Evolutionary conservation across 129 eudicot species (phyloP), one percentile per base, ranked within the genome.

Genomic region (Flaveria ramosissima): DNA sequence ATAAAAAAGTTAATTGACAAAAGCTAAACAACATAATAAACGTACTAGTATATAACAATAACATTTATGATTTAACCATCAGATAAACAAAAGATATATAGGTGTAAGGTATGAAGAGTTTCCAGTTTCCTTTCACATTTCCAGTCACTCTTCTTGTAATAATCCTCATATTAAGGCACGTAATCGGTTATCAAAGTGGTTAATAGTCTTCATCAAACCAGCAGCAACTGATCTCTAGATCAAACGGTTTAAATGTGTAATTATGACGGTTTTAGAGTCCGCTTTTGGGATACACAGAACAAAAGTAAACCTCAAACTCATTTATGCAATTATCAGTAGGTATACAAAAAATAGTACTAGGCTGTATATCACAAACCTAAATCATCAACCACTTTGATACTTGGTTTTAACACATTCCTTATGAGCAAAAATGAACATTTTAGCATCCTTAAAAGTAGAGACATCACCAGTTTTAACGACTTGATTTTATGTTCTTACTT

Each of bases 311-410:
- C 50, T 60, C 17, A 9, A 78, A 65, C 78, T 79, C 83, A 79
- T 80, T 64, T 79, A 70, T 66, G 83, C 74, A 73, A 41, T 56
- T 53, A 80, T 52, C 41, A 65, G 42, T 27, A 23, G n/a, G 64
- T 73, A 75, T 80, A 56, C 76, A 73, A 80, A 80, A 53, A 67
- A 74, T 12, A 43, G 74, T 30, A 80, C 15, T 45, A 14, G 26
- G 78, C 72, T 79, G 83, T 68, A 72, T 78, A 73, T 21, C 81
- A 68, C 45, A 68, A 63, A 19, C 76, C 70, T 50, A 64, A 62
- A 30, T 75, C 62, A n/a, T 61, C 47, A 62, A 46, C 19, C 13
- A 63, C 20, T 63, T 75, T 48, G 26, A 32, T 56, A 26, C 11
- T 72, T 73, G 41, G 79, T 42, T 57, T 80, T 19, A 66, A 66